Evolutionary conservation across 805 yeast species (phyloP).

Genomic region (Sungouiozyma intestinalis): DNA sequence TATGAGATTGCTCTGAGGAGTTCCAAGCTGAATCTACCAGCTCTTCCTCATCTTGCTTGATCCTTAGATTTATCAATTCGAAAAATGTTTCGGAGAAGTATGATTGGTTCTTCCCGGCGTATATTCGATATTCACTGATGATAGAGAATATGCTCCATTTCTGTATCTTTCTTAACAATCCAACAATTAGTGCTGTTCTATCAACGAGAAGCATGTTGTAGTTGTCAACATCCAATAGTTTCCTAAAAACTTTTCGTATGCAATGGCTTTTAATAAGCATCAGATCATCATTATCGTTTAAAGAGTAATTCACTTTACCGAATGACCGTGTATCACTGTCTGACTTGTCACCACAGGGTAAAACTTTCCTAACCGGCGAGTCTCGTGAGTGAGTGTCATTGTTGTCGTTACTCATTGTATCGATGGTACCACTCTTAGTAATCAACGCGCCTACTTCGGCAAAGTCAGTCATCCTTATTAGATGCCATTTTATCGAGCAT

Average conservation of each 20-base stretch:
- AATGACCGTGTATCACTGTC: not conserved
- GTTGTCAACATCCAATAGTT: slow-evolving; percentile 48
- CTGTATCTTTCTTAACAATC: slow-evolving; percentile 70
- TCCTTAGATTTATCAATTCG: slow-evolving; percentile 48
- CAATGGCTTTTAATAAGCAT: slow-evolving; percentile 63
- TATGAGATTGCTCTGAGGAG: slow-evolving; percentile 1
- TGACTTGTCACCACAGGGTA: slow-evolving; percentile 6
- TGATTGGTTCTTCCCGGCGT: slow-evolving; percentile 60
- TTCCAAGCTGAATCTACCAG: not conserved
- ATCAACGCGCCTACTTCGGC: slow-evolving; percentile 9
- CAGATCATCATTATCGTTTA: slow-evolving; percentile 47
- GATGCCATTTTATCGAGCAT: slow-evolving; percentile 39
- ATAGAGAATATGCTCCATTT: slow-evolving; percentile 84
- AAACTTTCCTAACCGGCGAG: slow-evolving; percentile 10
- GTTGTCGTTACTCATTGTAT: not conserved
- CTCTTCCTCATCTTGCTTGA: slow-evolving; percentile 20
- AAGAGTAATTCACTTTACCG: slow-evolving; percentile 8
- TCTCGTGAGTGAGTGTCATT: not conserved
- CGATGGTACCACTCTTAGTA: not conserved
- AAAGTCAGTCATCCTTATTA: slow-evolving; percentile 27
- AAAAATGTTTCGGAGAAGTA: slow-evolving; percentile 75
- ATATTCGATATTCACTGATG: slow-evolving; percentile 73
- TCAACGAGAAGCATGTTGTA: slow-evolving; percentile 72
- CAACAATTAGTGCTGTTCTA: slow-evolving; percentile 67
- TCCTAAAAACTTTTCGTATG: slow-evolving; percentile 54